These are phyloP conservation scores for Alternaria conjuncta DNA, from an alignment of 2,329 filamentous ascomycete species.

Conservation along the genomic window DNA sequence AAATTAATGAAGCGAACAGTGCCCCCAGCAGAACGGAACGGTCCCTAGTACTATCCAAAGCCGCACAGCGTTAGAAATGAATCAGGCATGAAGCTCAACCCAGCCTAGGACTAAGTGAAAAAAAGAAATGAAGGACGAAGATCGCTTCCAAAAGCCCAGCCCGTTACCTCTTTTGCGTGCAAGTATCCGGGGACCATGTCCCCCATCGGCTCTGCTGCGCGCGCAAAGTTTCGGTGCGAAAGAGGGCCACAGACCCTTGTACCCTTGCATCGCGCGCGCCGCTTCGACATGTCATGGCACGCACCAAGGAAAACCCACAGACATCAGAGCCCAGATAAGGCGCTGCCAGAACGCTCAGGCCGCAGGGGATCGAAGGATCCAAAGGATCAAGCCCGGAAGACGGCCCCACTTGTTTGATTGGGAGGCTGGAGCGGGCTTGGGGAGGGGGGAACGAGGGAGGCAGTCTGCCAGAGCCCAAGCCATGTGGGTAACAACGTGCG, in stretches of 20 bases:
- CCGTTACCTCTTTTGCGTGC: not conserved
- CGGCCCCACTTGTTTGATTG: slow-evolving; percentile 10
- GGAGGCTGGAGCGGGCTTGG: slow-evolving; percentile 5
- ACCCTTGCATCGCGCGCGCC: not conserved
- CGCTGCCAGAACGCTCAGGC: not conserved
- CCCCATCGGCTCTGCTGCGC: not conserved
- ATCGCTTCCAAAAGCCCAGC: not conserved
- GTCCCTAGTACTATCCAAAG: slow-evolving; percentile 1
- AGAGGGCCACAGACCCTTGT: not conserved
- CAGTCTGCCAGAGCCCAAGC: not conserved
- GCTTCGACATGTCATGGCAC: not conserved
- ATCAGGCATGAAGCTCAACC: not conserved
- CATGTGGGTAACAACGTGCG: slow-evolving; percentile 1
- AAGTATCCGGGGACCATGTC: not conserved
- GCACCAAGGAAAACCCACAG: not conserved
- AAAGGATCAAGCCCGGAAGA: not conserved
- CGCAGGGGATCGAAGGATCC: not conserved
- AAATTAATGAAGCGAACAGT: slow-evolving; percentile 2
- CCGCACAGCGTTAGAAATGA: not conserved
- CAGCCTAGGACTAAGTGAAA: not conserved
- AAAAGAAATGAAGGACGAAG: slow-evolving; percentile 1
- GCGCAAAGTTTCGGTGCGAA: slow-evolving; percentile 1
- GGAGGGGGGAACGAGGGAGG: slow-evolving; percentile 1
- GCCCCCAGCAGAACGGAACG: not conserved
- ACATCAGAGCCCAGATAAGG: not conserved